These are phyloP conservation scores for Aureobasidium vineae DNA, from an alignment of 2,329 filamentous ascomycete species.

Conservation along the genomic window DNA sequence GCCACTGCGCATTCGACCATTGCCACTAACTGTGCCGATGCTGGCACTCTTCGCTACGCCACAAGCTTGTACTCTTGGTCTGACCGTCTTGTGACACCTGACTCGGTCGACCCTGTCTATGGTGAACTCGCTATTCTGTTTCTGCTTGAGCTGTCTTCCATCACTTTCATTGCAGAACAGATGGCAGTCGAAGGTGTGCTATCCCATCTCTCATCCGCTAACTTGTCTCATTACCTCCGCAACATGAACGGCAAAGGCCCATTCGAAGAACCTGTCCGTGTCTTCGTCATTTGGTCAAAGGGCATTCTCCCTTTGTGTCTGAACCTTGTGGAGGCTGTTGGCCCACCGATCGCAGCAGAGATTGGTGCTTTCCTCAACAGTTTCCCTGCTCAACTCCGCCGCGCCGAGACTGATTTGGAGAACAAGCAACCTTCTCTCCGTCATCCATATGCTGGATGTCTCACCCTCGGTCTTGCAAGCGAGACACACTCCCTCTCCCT, in stretches of 20 bases:
- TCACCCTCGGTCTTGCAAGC: constrained; percentile 70
- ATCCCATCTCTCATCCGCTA: constrained; percentile 73
- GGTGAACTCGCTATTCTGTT: constrained; percentile 90
- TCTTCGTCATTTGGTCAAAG: constrained; percentile 87
- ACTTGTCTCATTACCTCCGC: constrained; percentile 73
- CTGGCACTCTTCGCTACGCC: constrained; percentile 73
- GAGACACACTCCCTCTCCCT: constrained; percentile 79
- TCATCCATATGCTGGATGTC: constrained; percentile 55
- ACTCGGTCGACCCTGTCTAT: constrained; percentile 79
- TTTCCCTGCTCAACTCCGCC: constrained; percentile 73
- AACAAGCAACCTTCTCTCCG: constrained; percentile 46
- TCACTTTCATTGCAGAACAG: constrained; percentile 80
- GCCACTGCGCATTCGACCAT: constrained; percentile 56
- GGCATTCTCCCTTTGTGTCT: constrained; percentile 84
- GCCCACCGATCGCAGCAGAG: constrained; percentile 77
- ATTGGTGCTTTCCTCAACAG: constrained; percentile 84
- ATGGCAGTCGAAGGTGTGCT: constrained; percentile 85
- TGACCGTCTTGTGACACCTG: constrained; percentile 71
- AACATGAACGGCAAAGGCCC: constrained; percentile 67
- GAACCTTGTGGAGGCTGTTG: constrained; percentile 80
- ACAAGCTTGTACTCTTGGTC: constrained; percentile 92
- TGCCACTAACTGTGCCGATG: constrained; percentile 53
- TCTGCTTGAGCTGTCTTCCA: constrained; percentile 78
- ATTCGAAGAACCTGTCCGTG: constrained; percentile 70
- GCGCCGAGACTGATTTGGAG: constrained; percentile 72